These are phyloP conservation scores for Xylaria castorea DNA, from an alignment of 495 filamentous ascomycete genomes.

Conservation along the genomic window DNA sequence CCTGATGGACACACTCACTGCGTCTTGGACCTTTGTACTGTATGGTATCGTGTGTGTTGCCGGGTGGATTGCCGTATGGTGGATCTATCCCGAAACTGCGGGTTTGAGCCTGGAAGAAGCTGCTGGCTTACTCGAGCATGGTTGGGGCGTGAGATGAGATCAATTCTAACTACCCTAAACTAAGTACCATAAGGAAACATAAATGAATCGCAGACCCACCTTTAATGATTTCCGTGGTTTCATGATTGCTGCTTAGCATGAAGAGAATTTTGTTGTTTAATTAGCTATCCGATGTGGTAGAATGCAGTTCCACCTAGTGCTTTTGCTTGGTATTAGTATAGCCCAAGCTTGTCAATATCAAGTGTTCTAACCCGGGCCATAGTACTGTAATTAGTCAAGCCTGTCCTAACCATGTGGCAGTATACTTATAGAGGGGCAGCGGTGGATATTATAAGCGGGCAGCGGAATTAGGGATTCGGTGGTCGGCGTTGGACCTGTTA, in stretches of 20 bases:
- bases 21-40: slow-evolving; percentile 77
- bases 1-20: slow-evolving; percentile 79
- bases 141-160: slow-evolving; percentile 68
- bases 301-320: background rate
- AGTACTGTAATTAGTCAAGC: background rate
- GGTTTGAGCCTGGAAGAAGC: slow-evolving; percentile 84
- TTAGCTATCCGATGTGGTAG: background rate
- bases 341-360: background rate
- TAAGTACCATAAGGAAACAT: background rate
- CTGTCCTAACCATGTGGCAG: background rate
- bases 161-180: background rate
- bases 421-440: background rate
- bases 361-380: background rate
- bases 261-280: background rate
- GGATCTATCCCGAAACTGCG: slow-evolving; percentile 84
- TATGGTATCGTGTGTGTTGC: slow-evolving; percentile 73
- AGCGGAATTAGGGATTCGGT: slow-evolving; percentile 19
- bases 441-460: background rate
- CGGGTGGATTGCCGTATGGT: slow-evolving; percentile 71
- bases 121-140: slow-evolving; percentile 72
- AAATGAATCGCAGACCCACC: background rate
- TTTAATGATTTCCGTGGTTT: background rate
- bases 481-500: background rate
- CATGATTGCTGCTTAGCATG: background rate
- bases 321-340: background rate